Base-by-base conservation (phyloP, 2,329 filamentous ascomycete genomes). In the Dothidotthia symphoricarpi region DNA sequence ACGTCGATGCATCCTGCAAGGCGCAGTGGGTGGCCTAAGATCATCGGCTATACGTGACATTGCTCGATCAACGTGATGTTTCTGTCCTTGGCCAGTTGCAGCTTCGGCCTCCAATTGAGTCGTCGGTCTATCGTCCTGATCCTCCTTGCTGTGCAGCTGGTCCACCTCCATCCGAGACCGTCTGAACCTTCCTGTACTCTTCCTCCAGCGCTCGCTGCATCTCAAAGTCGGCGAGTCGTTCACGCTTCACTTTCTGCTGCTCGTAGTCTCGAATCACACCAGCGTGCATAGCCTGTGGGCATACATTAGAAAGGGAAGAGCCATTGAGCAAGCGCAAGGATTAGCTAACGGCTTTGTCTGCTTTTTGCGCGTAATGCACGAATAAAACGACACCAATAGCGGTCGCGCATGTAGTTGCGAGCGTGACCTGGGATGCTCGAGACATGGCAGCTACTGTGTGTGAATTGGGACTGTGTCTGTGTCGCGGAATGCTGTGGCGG, bases 251-350 rank as follows among this genome's bases (percentile, higher is more conserved):
- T 30, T 86, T 82, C 65, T 95, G 90, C 62, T 94, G 88, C 63
- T 97, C 91, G 76, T 96, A 86, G 61, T 98, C 93, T 49, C 91
- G 86, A 49, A 97, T 74, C 28, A 98, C 93, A 29, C 93, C 93
- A 52, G 85, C 81, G 62, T 98, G 93, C 93, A 98, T 98, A 40
- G 88, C 86, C 93, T 91, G 47, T 24, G 16, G 22, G 16, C 37
- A 19, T 41, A 17, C 14, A 28, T 58, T 28, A 59, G 49, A 31
- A 12, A 4, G 16, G 12, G 8, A 24, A 35, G 32, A 22, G 15
- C 19, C 16, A 13, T 17, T 70, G 47, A 9, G 19, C 35, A 34
- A 22, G 16, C 17, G 31, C 39, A 35, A 51, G 40, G 28, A 43
- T 15, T 14, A 14, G 71, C 82, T 44, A 75, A 95, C 91, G 49